Evolutionary conservation across 225 moss, liverwort and hornwort species (phyloP).

Genomic region (Thuidium tamariscinum): DNA sequence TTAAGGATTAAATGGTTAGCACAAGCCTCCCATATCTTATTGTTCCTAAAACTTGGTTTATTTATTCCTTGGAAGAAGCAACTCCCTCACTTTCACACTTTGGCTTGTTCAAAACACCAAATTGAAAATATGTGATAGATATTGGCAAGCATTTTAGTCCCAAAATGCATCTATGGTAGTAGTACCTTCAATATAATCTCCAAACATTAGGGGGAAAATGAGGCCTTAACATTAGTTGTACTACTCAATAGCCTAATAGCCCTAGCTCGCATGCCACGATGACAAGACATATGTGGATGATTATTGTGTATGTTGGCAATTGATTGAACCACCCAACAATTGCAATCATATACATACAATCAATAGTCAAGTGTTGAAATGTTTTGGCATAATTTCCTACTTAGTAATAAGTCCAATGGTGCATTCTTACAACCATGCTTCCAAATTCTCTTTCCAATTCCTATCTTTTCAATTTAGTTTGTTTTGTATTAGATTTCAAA

Average conservation of each 20-base stretch:
- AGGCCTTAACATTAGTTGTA: no score
- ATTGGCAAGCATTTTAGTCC: neutral
- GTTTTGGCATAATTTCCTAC: no score
- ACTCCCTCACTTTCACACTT: neutral
- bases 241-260: no score
- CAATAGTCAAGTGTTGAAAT: accelerated
- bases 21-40: no score
- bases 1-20: neutral
- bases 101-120: neutral
- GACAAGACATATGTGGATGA: no score
- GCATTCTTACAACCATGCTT: no score
- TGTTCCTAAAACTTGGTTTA: neutral
- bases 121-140: neutral
- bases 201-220: no score
- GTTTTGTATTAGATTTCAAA: accelerated
- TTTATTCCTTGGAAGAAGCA: neutral
- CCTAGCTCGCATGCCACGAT: accelerated
- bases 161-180: neutral
- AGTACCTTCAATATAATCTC: neutral
- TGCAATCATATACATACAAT: no score
- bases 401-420: accelerated
- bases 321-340: accelerated
- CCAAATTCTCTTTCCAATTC: no score
- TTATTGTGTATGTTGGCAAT: accelerated
- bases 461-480: no score